Percentiles rank a stretch among this genome's conserved stretches.
phyloP scores from a whole-genome alignment of 2,329 filamentous ascomycete species.

The Zarea fungicola region DNA sequence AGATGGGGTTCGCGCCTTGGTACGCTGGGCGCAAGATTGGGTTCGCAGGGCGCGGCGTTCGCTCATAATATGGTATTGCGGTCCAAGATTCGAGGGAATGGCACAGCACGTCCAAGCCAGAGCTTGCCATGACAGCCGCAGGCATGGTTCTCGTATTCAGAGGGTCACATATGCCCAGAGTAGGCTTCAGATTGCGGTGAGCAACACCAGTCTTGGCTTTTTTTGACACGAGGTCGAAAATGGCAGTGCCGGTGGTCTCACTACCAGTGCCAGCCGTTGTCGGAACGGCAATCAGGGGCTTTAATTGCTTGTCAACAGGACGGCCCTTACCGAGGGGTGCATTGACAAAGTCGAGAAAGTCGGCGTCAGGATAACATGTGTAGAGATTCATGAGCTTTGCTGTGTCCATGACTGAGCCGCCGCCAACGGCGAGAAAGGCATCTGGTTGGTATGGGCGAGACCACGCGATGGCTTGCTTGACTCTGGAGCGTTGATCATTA shows the following conservation, averaged over 20 bases:
- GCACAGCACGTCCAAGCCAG: conserved; percentile 90
- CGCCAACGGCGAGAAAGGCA: conserved; percentile 85
- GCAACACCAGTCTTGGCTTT: conserved; percentile 94
- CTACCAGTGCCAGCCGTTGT: conserved; percentile 83
- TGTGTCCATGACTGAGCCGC: conserved; percentile 92
- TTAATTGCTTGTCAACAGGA: conserved; percentile 66
- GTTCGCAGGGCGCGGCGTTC: conserved; percentile 77
- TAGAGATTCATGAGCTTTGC: conserved; percentile 99
- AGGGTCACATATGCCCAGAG: conserved; percentile 77
- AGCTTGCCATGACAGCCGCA: conserved; percentile 82
- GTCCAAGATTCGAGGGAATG: conserved; percentile 97
- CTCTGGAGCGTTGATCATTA: conserved; percentile 40
- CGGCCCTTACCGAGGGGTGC: conserved; percentile 82
- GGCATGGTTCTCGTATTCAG: conserved; percentile 97
- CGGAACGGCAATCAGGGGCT: conserved; percentile 74
- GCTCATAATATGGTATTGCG: conserved; percentile 88
- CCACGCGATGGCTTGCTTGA: conserved; percentile 86
- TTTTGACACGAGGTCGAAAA: conserved; percentile 89
- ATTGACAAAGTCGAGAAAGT: conserved; percentile 97
- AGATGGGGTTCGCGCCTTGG: conserved; percentile 95
- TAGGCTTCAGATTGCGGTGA: conserved; percentile 92
- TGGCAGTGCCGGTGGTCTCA: conserved; percentile 95
- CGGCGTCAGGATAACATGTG: conserved; percentile 81
- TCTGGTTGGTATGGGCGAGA: conserved; percentile 76
- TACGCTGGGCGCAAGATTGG: conserved; percentile 90